Evolutionary conservation across 352 stramenopile genomes (phyloP).

Genomic region (Phytophthora idaei): DNA sequence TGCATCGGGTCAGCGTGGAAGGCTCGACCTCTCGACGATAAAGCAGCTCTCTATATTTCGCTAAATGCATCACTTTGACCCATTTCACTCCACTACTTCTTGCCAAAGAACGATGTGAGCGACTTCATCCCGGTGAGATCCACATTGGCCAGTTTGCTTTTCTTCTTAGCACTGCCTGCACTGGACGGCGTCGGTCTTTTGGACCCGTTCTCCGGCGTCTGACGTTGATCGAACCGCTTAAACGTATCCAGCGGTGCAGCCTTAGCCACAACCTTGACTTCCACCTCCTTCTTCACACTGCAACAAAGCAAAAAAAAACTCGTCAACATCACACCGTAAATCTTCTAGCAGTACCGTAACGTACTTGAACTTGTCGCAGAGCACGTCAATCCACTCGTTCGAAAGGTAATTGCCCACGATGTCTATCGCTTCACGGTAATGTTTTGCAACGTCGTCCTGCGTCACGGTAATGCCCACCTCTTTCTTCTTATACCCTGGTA

Average conservation of each 20-base stretch:
- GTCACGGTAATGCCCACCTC: slow-evolving; percentile 8
- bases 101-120: slow-evolving; percentile 82
- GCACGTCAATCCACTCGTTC: slow-evolving; percentile 42
- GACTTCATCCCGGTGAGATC: slow-evolving; percentile 85
- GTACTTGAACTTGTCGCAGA: slow-evolving; percentile 67
- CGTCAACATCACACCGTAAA: slow-evolving; percentile 1
- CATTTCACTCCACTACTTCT: slow-evolving; percentile 52
- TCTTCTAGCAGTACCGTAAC: background rate
- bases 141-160: slow-evolving; percentile 81
- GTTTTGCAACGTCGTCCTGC: slow-evolving; percentile 24
- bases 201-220: slow-evolving; percentile 24
- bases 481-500: slow-evolving; percentile 27
- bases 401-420: slow-evolving; percentile 66
- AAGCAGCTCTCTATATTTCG: slow-evolving; percentile 35
- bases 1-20: slow-evolving; percentile 85
- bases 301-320: background rate
- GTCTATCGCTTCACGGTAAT: slow-evolving; percentile 57
- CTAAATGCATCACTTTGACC: slow-evolving; percentile 19
- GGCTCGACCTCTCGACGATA: slow-evolving; percentile 54
- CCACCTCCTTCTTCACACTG: slow-evolving; percentile 39
- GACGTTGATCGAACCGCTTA: slow-evolving; percentile 45
- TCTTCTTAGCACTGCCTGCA: slow-evolving; percentile 62
- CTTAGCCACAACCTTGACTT: slow-evolving; percentile 19
- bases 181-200: slow-evolving; percentile 49
- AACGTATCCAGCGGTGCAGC: slow-evolving; percentile 36